Evolutionary conservation across 495 filamentous ascomycete genomes (phyloP).

Genomic region (Xylaria castorea): DNA sequence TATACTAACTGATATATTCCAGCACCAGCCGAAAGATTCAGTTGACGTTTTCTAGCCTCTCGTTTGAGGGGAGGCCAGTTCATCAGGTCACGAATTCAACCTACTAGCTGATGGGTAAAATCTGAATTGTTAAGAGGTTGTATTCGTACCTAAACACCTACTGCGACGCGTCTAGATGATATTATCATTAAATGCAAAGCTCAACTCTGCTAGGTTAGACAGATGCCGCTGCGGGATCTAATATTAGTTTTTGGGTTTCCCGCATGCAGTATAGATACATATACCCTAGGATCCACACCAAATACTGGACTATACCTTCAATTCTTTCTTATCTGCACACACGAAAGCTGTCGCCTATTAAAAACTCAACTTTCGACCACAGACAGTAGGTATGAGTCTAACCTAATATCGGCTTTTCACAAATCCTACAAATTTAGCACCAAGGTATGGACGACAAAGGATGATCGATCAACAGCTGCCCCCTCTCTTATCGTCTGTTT

Average conservation of each 20-base stretch:
- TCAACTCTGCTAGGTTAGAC: too few relatives aligned
- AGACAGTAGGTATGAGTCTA: not conserved
- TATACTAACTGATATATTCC: too few relatives aligned
- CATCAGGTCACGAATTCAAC: not conserved
- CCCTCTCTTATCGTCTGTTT: slow-evolving; percentile 10
- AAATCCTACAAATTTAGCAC: not conserved
- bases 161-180: too few relatives aligned
- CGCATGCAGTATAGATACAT: too few relatives aligned
- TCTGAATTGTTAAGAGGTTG: too few relatives aligned
- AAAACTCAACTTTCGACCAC: not conserved
- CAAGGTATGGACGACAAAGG: too few relatives aligned
- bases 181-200: too few relatives aligned
- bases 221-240: too few relatives aligned
- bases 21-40: not conserved
- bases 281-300: not conserved
- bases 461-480: not conserved
- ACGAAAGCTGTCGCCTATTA: not conserved
- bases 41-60: not conserved
- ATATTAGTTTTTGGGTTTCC: too few relatives aligned
- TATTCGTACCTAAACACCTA: too few relatives aligned
- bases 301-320: not conserved
- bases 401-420: not conserved
- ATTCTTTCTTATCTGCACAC: not conserved
- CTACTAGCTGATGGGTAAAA: too few relatives aligned
- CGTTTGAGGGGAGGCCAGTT: not conserved